Evolutionary conservation across 208 protist species (phyloP).

Genomic region (Leishmania turanica): DNA sequence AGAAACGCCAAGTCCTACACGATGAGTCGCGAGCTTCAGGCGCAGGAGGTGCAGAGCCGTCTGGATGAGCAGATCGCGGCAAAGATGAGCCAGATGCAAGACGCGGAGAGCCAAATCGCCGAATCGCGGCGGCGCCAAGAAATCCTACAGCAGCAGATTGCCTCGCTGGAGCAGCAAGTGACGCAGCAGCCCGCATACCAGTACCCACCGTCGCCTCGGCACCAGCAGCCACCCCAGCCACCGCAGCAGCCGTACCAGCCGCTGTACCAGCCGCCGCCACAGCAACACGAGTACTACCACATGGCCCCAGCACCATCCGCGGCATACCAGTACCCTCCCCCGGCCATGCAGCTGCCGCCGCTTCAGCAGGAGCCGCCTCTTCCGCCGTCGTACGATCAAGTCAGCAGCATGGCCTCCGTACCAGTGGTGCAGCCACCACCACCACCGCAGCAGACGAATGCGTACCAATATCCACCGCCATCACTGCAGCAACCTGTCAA

Average conservation of each 20-base stretch:
- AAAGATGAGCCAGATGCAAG: conserved; percentile 73
- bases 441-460: neutral
- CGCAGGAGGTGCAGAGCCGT: conserved; percentile 50
- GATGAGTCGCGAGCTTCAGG: conserved; percentile 57
- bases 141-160: conserved; percentile 38
- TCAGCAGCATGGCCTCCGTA: conserved; percentile 11
- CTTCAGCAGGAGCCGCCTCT: neutral
- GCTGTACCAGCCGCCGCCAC: conserved; percentile 11
- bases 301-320: neutral
- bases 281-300: neutral
- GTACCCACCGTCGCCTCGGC: neutral
- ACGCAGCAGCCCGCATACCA: neutral
- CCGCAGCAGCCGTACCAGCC: neutral
- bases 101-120: conserved; percentile 39
- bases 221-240: neutral
- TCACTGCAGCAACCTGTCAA: neutral
- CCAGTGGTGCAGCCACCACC: neutral
- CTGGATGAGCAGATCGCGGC: conserved; percentile 76
- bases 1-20: conserved; percentile 64
- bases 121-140: conserved; percentile 50
- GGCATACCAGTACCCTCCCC: conserved; percentile 5
- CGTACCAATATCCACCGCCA: conserved; percentile 30
- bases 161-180: conserved; percentile 23
- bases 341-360: neutral
- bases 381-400: conserved; percentile 33